These are phyloP conservation scores for Backusella circina DNA, from an alignment of 192 early-diverging fungal genomes.

Conservation along the genomic window DNA sequence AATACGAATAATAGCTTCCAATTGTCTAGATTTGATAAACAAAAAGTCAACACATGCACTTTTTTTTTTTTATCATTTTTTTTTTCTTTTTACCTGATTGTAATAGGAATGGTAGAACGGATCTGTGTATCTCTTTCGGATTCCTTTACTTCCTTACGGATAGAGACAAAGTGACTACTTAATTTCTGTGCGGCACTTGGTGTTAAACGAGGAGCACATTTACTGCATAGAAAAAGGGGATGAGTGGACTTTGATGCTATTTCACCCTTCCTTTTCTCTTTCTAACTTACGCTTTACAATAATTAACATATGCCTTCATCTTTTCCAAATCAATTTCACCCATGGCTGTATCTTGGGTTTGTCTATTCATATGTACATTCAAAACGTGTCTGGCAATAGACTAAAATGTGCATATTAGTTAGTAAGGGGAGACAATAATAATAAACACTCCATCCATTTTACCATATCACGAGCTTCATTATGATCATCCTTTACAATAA, in stretches of 20 bases:
- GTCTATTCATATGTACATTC: conserved; percentile 85
- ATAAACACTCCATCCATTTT: neutral
- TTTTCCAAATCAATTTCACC: conserved; percentile 90
- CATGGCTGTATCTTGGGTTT: conserved; percentile 56
- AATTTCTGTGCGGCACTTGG: conserved; percentile 89
- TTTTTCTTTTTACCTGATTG: conserved; percentile 79
- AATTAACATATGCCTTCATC: conserved; percentile 95
- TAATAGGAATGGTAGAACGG: conserved; percentile 92
- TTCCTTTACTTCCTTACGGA: conserved; percentile 80
- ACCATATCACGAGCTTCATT: conserved; percentile 87
- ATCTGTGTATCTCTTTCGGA: conserved; percentile 69
- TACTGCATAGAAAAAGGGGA: conserved; percentile 49
- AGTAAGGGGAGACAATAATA: neutral
- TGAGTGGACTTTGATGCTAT: no score
- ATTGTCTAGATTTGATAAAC: conserved; percentile 79
- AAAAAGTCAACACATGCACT: no score
- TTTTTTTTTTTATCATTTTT: no score
- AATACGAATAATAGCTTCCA: conserved; percentile 98
- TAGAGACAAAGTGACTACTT: conserved; percentile 88
- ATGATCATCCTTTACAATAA: conserved; percentile 97
- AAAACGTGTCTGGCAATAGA: conserved; percentile 96
- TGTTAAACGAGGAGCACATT: conserved; percentile 92
- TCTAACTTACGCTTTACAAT: conserved; percentile 73
- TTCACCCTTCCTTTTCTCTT: no score
- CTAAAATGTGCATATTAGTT: conserved; percentile 34